Evolutionary conservation across 805 yeast genomes (phyloP).

Genomic region (Wickerhamomyces silvicola): DNA sequence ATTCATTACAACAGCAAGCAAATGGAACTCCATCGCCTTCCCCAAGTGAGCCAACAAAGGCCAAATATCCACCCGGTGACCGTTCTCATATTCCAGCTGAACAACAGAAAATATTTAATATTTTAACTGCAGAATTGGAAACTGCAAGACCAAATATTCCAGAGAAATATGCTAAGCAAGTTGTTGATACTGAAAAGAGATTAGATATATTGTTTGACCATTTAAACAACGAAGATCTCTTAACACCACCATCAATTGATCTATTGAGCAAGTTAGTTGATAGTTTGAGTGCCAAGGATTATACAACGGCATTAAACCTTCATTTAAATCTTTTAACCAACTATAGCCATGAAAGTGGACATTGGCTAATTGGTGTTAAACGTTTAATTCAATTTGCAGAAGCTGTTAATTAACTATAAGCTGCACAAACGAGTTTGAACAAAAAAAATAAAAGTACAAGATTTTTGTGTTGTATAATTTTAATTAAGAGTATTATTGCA

Average conservation of each 20-base stretch:
- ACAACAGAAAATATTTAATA: slow-evolving; percentile 51
- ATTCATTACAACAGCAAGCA: slow-evolving; percentile 9
- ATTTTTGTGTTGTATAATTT: too few species aligned
- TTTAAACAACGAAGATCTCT: slow-evolving; percentile 63
- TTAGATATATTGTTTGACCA: slow-evolving; percentile 69
- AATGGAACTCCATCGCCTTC: slow-evolving; percentile 15
- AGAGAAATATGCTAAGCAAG: slow-evolving; percentile 63
- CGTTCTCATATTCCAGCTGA: slow-evolving; percentile 58
- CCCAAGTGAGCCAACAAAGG: slow-evolving; percentile 12
- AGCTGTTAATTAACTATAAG: slow-evolving; percentile 14
- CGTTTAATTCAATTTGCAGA: slow-evolving; percentile 75
- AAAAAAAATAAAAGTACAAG: too few species aligned
- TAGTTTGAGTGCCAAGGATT: slow-evolving; percentile 49
- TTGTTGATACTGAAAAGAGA: slow-evolving; percentile 77
- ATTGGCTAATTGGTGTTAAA: slow-evolving; percentile 90
- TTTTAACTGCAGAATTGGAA: slow-evolving; percentile 47
- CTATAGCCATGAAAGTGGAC: slow-evolving; percentile 69
- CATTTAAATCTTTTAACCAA: slow-evolving; percentile 57
- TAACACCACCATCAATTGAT: slow-evolving; percentile 49
- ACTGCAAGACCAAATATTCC: slow-evolving; percentile 71
- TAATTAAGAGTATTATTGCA: too few species aligned
- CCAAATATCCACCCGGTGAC: slow-evolving; percentile 54
- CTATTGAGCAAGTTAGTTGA: slow-evolving; percentile 46
- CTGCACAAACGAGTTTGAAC: too few species aligned
- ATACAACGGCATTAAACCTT: slow-evolving; percentile 47